Evolutionary conservation across 257 asterid species (phyloP).

Genomic region (Salvia splendens): DNA sequence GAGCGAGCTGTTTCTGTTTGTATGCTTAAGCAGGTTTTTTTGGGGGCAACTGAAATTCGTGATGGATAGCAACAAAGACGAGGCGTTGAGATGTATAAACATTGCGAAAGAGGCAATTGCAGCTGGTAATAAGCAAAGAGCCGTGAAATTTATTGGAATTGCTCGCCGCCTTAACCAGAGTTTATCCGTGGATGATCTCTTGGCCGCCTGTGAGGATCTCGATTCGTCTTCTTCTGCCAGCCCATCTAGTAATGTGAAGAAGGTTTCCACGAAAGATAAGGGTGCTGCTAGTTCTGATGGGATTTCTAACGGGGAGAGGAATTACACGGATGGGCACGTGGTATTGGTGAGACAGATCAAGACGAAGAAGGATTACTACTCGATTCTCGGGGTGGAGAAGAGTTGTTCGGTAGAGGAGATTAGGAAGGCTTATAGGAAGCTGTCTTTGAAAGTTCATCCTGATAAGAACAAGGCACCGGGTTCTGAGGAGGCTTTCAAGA

Average conservation of each 20-base stretch:
- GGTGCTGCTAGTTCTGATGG: conserved; percentile 31
- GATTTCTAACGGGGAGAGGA: conserved; percentile 59
- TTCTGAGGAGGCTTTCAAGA: conserved; percentile 93
- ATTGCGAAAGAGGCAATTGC: conserved; percentile 64
- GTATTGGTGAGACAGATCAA: conserved; percentile 75
- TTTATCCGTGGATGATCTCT: conserved; percentile 47
- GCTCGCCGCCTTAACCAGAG: conserved; percentile 53
- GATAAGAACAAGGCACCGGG: conserved; percentile 98
- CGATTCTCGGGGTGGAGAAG: conserved; percentile 84
- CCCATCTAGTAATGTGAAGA: conserved; percentile 38
- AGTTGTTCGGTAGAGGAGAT: conserved; percentile 84
- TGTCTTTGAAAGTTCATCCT: conserved; percentile 94
- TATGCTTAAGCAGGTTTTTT: conserved; percentile 4
- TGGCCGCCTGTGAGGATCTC: conserved; percentile 50
- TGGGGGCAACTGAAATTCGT: background rate
- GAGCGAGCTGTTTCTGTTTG: conserved; percentile 23
- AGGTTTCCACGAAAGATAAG: conserved; percentile 22
- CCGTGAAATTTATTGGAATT: conserved; percentile 55
- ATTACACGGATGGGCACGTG: conserved; percentile 70
- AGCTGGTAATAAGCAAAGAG: conserved; percentile 55
- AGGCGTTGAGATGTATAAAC: conserved; percentile 58
- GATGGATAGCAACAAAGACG: conserved; percentile 77
- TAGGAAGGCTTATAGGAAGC: conserved; percentile 82
- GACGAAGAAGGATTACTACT: conserved; percentile 73
- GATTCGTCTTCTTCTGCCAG: conserved; percentile 41